Conservation (phyloP, 179 eudicot species). For the Patellifolia procumbens region DNA sequence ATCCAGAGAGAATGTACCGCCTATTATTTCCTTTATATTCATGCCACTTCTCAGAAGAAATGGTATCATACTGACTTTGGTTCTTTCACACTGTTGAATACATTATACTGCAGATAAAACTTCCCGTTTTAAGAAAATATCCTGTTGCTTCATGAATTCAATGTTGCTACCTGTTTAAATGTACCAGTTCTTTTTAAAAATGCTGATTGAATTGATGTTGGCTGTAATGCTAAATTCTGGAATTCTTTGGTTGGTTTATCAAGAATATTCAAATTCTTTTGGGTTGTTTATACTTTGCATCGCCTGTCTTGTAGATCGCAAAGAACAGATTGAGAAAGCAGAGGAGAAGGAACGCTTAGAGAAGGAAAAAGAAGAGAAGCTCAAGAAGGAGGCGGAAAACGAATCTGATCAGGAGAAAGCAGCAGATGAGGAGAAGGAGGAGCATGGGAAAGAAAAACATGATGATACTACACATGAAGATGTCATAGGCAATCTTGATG, state of each 20-base stretch:
- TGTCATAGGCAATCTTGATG: slow-evolving; percentile 40
- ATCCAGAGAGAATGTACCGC: not conserved
- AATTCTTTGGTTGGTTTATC: slow-evolving; percentile 9
- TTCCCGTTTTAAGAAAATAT: not conserved
- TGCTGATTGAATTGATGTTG: not conserved
- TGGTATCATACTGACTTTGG: not conserved
- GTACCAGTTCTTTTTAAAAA: not conserved
- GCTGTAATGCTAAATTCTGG: not conserved
- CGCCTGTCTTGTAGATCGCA: slow-evolving; percentile 52
- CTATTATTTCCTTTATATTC: not conserved
- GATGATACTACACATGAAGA: slow-evolving; percentile 42
- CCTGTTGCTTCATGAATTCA: not conserved
- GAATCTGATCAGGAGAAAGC: slow-evolving; percentile 46
- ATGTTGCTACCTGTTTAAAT: not conserved
- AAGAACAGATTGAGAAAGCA: slow-evolving; percentile 89
- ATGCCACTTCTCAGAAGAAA: not conserved
- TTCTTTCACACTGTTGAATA: not conserved
- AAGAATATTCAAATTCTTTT: not conserved
- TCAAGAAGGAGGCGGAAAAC: slow-evolving; percentile 54
- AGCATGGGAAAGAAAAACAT: slow-evolving; percentile 37
- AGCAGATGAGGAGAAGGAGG: slow-evolving; percentile 39
- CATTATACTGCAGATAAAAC: not conserved
- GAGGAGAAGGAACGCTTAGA: slow-evolving; percentile 89
- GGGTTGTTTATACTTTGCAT: not conserved
- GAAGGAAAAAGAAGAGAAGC: slow-evolving; percentile 85